Base-by-base conservation (phyloP, 306 rosid species). In the Medicago ruthenica region DNA sequence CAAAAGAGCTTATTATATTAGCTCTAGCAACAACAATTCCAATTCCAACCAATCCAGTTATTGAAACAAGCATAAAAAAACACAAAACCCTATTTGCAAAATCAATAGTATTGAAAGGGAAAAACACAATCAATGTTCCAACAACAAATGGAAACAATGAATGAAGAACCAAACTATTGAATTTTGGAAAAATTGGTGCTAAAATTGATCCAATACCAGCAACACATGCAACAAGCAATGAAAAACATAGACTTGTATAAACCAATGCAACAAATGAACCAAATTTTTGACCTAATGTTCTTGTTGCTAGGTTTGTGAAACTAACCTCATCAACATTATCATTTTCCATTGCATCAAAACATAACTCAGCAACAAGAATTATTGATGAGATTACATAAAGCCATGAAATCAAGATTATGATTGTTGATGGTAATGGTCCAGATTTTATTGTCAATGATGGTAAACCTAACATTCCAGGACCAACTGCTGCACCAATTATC, bases 351-450 rank as follows among this genome's bases (percentile, higher is more conserved):
- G 85, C 77, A 10, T 79, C 82, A 76, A 86, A 89, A 79, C 79
- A 85, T 45, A 89, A 89, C 51, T 87, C 86, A 0, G 88, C 89
- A 5, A 89, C 89, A 51, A 89, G 80, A 39, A 87, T 78, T 67
- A 89, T 81, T 9, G 88, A 87, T n/a, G 93, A 79, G 22, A 89
- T 78, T 13, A 85, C 88, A 68, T 89, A 87, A 76, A 89, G 57
- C 86, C 91, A 89, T 0, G 83, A 85, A 8, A 83, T 12, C 51
- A 89, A 73, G 39, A 89, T 85, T 74, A 80, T 70, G 71, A 89
- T 31, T 20, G 91, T 79, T 21, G 93, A 89, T 41, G 89, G 93
- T 64, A 89, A 73, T 36, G 80, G 88, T 9, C 88, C 91, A 12
- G 91, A 79, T 74, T 81, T 69, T 9, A 87, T 81, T 10, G 93